phyloP scores from a whole-genome alignment of 176 grass and related monocot species.

The Triticum aestivum region IWGSC_CS_RefSeq_v2.1 NC_057802.1:548312518-548313017 shows the following conservation, averaged over 20 bases:
- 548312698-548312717: slow-evolving; percentile 45
- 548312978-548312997: background rate
- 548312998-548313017: background rate
- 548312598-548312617: slow-evolving; percentile 48
- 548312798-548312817: background rate
- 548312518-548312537: no score
- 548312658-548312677: slow-evolving; percentile 48
- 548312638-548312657: slow-evolving; percentile 46
- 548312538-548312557: no score
- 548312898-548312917: background rate
- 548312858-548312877: background rate
- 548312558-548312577: no score
- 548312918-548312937: background rate
- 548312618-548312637: slow-evolving; percentile 38
- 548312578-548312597: no score
- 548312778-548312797: background rate
- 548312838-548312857: background rate
- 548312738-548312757: slow-evolving; percentile 33
- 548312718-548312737: slow-evolving; percentile 53
- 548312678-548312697: slow-evolving; percentile 47
- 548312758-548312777: slow-evolving; percentile 48
- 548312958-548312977: slow-evolving; percentile 19
- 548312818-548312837: background rate
- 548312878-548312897: background rate
- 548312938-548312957: slow-evolving; percentile 38